Evolutionary conservation across 208 protist genomes (phyloP).

Genomic region (Trypanosoma theileri): DNA sequence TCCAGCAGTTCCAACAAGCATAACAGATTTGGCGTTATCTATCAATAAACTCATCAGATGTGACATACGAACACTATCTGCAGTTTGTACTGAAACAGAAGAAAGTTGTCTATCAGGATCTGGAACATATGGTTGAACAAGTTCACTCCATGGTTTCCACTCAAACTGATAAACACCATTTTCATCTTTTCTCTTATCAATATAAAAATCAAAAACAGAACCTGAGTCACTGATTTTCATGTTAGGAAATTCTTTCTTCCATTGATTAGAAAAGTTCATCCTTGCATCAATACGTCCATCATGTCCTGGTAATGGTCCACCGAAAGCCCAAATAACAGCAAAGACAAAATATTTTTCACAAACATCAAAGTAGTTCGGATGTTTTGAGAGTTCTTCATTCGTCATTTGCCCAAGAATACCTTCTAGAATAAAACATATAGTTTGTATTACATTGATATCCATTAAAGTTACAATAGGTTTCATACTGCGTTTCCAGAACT

Average conservation of each 20-base stretch:
- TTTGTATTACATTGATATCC: constrained; percentile 97
- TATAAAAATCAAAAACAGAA: constrained; percentile 96
- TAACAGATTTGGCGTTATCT: constrained; percentile 92
- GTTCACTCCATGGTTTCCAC: constrained; percentile 91
- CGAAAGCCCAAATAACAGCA: constrained; percentile 97
- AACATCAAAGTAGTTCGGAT: constrained; percentile 88
- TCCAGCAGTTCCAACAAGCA: constrained; percentile 97
- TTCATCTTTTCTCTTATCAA: constrained; percentile 91
- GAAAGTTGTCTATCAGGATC: constrained; percentile 88
- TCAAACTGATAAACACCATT: constrained; percentile 70
- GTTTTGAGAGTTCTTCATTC: constrained; percentile 82
- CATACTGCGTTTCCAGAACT: constrained; percentile 93
- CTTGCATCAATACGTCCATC: constrained; percentile 92
- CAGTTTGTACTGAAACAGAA: constrained; percentile 93
- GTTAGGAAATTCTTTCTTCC: constrained; percentile 93
- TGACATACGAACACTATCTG: constrained; percentile 95
- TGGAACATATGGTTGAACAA: constrained; percentile 92
- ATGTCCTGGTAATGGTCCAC: constrained; percentile 94
- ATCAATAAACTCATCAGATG: constrained; percentile 95
- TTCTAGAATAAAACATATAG: constrained; percentile 96
- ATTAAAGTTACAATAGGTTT: constrained; percentile 83
- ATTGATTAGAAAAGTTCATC: constrained; percentile 95
- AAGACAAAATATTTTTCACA: constrained; percentile 98
- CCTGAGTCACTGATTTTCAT: constrained; percentile 91
- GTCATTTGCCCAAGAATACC: constrained; percentile 90